phyloP scores from a whole-genome alignment of 1,139 yeast species.

The Taphrina wiesneri region DNA sequence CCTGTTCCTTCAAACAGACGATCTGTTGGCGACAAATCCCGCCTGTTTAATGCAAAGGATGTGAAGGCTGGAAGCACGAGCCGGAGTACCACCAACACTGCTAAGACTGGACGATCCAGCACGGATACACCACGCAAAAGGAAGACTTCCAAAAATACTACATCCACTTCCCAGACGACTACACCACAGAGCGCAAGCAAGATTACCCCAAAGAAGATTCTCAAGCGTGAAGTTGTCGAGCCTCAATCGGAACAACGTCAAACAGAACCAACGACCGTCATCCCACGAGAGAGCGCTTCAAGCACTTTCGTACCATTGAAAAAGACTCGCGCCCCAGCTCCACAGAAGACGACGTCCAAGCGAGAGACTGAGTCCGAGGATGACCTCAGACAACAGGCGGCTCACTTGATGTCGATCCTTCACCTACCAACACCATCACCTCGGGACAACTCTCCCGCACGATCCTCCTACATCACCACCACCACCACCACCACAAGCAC shows the following conservation, averaged over 20 bases:
- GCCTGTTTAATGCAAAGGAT: not conserved
- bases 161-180: not conserved
- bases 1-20: not conserved
- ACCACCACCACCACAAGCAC: not conserved
- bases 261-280: not conserved
- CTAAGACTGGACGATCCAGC: not conserved
- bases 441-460: slow-evolving; percentile 8
- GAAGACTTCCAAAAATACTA: not conserved
- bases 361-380: slow-evolving; percentile 2
- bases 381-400: slow-evolving; percentile 13
- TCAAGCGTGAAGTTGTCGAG: slow-evolving; percentile 18
- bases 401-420: slow-evolving; percentile 9
- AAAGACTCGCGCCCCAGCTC: not conserved
- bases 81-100: not conserved
- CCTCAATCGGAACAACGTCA: not conserved
- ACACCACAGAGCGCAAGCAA: not conserved
- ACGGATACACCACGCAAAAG: not conserved
- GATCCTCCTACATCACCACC: not conserved
- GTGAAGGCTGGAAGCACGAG: not conserved
- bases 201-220: slow-evolving; percentile 18
- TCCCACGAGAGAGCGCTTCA: not conserved
- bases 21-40: not conserved
- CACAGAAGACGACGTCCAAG: not conserved
- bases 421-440: slow-evolving; percentile 9
- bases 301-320: not conserved